Conservation (phyloP, 306 rosid species). For the Cercis canadensis region DNA sequence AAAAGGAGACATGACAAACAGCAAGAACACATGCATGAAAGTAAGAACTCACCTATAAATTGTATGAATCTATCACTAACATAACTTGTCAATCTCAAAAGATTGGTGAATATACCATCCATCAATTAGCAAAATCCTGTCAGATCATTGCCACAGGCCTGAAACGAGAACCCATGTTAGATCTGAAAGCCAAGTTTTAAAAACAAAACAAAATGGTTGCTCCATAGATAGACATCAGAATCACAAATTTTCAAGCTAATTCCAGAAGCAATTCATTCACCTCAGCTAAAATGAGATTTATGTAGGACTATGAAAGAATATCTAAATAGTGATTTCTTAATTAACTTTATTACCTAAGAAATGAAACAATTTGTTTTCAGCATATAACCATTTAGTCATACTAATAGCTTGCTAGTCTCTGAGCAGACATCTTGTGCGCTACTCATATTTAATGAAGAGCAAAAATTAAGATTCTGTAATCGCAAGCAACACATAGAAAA, state of each 20-base stretch:
- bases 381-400: too few relatives aligned
- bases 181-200: conserved; percentile 16
- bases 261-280: too few relatives aligned
- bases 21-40: not conserved
- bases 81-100: conserved; percentile 58
- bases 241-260: not conserved
- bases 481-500: not conserved
- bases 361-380: too few relatives aligned
- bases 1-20: not conserved
- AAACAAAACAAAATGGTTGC: not conserved
- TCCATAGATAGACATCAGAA: not conserved
- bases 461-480: not conserved
- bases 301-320: too few relatives aligned
- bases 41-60: conserved; percentile 58
- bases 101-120: conserved; percentile 57
- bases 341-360: too few relatives aligned
- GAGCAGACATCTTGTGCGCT: too few relatives aligned
- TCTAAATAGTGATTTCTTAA: too few relatives aligned
- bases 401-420: too few relatives aligned
- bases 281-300: too few relatives aligned
- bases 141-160: conserved; percentile 48
- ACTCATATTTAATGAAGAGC: too few relatives aligned
- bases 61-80: conserved; percentile 50
- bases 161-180: conserved; percentile 38
- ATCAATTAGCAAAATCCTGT: conserved; percentile 47